Conservation (phyloP, 202 grass and related monocot species). For the Eragrostis tef region DNA sequence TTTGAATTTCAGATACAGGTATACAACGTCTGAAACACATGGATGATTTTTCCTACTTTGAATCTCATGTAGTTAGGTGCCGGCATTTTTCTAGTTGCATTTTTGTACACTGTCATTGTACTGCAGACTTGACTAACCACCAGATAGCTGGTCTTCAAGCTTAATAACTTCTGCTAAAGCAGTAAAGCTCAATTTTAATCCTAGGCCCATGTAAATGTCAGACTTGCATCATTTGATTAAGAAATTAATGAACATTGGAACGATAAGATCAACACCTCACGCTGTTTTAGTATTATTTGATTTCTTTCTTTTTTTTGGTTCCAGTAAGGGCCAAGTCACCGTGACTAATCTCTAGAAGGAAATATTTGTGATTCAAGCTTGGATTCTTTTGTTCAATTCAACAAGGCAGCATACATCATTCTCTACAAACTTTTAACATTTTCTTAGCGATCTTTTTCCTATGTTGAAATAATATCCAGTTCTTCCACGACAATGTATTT, state of each 20-base stretch:
- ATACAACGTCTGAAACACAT: not conserved
- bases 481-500: not conserved
- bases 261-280: constrained; percentile 12
- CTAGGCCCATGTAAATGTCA: constrained; percentile 18
- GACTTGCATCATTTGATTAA: not conserved
- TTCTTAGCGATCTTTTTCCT: constrained; percentile 40
- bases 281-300: not conserved
- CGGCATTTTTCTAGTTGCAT: not conserved
- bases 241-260: constrained; percentile 3
- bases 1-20: not conserved
- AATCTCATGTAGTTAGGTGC: not conserved
- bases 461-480: not conserved
- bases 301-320: not conserved
- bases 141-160: constrained; percentile 45
- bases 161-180: constrained; percentile 20
- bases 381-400: constrained; percentile 38
- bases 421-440: not conserved
- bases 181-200: not conserved
- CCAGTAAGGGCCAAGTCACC: not conserved
- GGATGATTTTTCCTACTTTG: not conserved
- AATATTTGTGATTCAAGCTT: not conserved
- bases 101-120: constrained; percentile 12
- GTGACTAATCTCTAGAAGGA: constrained; percentile 11
- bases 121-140: not conserved
- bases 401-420: constrained; percentile 29